Base-by-base conservation (phyloP, 495 filamentous ascomycete species). In the Penicillium ochrochloron region DNA sequence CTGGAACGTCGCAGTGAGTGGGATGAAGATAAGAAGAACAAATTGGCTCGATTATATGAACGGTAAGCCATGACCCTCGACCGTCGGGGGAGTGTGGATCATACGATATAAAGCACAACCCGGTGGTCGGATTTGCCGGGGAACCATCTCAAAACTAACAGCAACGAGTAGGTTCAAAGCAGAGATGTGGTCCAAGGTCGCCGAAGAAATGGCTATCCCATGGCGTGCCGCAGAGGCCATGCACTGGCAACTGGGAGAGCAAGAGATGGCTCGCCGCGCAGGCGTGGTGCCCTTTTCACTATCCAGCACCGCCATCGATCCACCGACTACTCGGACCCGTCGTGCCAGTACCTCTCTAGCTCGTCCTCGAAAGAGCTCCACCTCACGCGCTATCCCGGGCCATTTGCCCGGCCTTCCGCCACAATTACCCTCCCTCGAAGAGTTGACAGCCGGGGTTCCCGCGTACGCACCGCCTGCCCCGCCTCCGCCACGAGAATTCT, bases 21-120 rank as follows among this genome's bases (percentile, higher is more conserved):
- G 95, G 92, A 96, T 70, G 95, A 99, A 68, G 95, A 97, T 76
- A 90, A 91, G 76, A 97, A 97, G 80, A 95, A 97, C 79, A 97
- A 94, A 77, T 85, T 99, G 19, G 94, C 95, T 37, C 86, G 92
- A 64, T 82, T 98, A 54, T 99, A 99, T 76, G 94, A 97, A 75
- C 91, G 96, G 95, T 97, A 88, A 72, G 86, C 51, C 6, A 19
- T 29, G 14, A 17, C 37, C 11, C 15, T 17, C 25, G 10, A 5
- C 48, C 21, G 12, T 11, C 12, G 3, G 6, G 5, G 21, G 4
- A 17, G 10, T 27, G 48, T 51, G 48, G 27, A 27, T 6, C 25
- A 27, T 27, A 27, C 2, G 25, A 51, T 12, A 29, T 27, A 19
- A 33, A 14, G 14, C 48, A 53, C 23, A 19, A 33, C 31, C 25